Evolutionary conservation across 768 basidiomycete genomes (phyloP), one percentile per base, ranked within the genome.

Genomic region (Hypholoma fasciculare): DNA sequence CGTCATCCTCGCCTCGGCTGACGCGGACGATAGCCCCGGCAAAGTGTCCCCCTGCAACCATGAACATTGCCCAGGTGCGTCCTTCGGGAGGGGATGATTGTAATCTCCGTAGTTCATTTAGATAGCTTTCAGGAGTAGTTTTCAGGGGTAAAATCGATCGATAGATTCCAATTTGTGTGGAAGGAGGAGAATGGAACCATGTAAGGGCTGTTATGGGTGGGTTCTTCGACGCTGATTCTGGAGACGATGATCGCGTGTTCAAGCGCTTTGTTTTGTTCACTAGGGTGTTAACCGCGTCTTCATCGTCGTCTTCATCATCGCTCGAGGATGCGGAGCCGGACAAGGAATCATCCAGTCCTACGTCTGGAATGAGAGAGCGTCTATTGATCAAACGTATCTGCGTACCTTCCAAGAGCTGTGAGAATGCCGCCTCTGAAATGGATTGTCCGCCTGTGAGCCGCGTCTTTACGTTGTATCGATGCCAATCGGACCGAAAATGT

Each of bases 31-130:
- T 79, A 56, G 94, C 89, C 23, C 96, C 97, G 13, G 97, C 97
- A 74, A 99, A 98, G 72, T 99, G 97, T 11, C 97, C 97, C 19
- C 97, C 96, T 0, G 97, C 97, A 40, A 90, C 86, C 94, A 98
- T 97, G 66, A 99, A 90, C 81, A 98, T 72, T 0, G 94, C 92
- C 91, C 96, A 96, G 58, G 83, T 89, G 39, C 94, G 78, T 14
- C 87, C 92, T 16, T 78, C 74, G 13, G 75, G 72, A 12, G 74
- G 70, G 7, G 74, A 72, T 4, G 65, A 64, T 69, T 94, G 94
- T 78, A 94, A 80, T n/a, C 73, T 73, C 61, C 75, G 81, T 19
- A 96, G 73, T 59, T 86, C 84, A 1, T 80, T 65, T 8, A 95
- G 72, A 67, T 90, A 87, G 0, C 72, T 63, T 5, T 77, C 65